Evolutionary conservation across 2,329 filamentous ascomycete genomes (phyloP).

Genomic region (Scorias spongiosa): DNA sequence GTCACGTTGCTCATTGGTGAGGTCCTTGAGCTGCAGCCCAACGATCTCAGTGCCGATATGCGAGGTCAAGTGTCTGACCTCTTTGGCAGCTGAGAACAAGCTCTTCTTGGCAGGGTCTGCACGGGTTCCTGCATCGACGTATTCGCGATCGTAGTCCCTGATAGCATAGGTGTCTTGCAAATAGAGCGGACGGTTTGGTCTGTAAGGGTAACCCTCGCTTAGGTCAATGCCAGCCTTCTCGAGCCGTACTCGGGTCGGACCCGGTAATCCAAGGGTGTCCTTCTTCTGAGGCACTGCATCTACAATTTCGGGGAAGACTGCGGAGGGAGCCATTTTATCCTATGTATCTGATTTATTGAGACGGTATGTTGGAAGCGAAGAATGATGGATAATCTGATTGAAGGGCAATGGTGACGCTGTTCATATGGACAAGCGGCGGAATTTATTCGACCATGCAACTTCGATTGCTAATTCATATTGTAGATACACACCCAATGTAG

Average conservation of each 20-base stretch:
- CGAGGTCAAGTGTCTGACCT: conserved; percentile 45
- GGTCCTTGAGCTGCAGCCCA: conserved; percentile 44
- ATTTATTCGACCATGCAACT: too few relatives aligned
- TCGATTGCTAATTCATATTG: too few relatives aligned
- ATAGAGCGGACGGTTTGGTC: conserved; percentile 50
- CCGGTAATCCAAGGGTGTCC: conserved; percentile 48
- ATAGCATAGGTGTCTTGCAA: conserved; percentile 56
- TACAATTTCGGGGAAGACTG: conserved; percentile 36
- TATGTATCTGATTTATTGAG: too few relatives aligned
- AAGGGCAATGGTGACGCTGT: too few relatives aligned
- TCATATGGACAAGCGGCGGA: too few relatives aligned
- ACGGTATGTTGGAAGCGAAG: neutral
- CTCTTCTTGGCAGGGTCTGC: conserved; percentile 49
- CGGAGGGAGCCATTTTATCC: conserved; percentile 37
- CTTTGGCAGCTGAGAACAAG: conserved; percentile 44
- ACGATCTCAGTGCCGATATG: conserved; percentile 51
- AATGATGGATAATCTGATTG: neutral
- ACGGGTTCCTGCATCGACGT: conserved; percentile 46
- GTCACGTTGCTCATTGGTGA: conserved; percentile 42
- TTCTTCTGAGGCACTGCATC: conserved; percentile 49
- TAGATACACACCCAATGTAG: too few relatives aligned
- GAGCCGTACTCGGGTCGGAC: conserved; percentile 40
- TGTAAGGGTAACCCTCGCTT: conserved; percentile 55
- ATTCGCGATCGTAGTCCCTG: conserved; percentile 29
- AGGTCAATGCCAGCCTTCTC: conserved; percentile 56